Evolutionary conservation across 495 filamentous ascomycete genomes (phyloP), one percentile per base, ranked within the genome.

Genomic region (Penicillium turbatum): DNA sequence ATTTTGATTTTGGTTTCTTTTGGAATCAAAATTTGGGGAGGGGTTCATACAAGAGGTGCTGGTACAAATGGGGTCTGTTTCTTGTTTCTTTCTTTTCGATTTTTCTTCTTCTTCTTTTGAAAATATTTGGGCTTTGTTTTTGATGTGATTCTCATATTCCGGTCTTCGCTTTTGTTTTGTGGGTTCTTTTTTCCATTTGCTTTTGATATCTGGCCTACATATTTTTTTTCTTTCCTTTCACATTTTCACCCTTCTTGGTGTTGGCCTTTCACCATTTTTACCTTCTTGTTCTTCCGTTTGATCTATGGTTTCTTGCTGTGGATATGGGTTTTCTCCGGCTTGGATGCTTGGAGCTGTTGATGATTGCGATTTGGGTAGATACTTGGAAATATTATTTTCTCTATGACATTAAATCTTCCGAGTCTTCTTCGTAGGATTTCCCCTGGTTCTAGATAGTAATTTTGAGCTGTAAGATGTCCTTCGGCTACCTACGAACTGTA

Each of bases 11-110:
- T 17, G 12, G 30, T 40, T 37, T 57, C 43, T 48, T 26, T 31
- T 51, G 48, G 41, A 54, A 56, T 57, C 56, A 59, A 65, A 65
- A 57, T 36, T 35, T 39, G 49, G 53, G 21, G 34, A 27, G 48
- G 57, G 60, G 52, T 59, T 48, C 27, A 17, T 27, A 35, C 24
- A 26, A 57, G 16, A 51, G 48, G 44, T 47, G 37, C 47, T 31
- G 57, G 49, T 34, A 35, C 45, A 56, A 51, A 52, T 57, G 46
- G 53, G 44, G 34, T 44, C 42, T 46, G 40, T 57, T 29, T 54
- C 21, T 34, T 40, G 17, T 6, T 27, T 29, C 7, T 57, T 52
- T n/a, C 38, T 32, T 35, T 57, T 27, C n/a, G n/a, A n/a, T n/a
- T 54, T 8, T 37, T 42, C 34, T 51, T 41, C 5, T 24, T 31